Evolutionary conservation across 176 grass and related monocot species (phyloP).

Genomic region (Bonia amplexicaulis): DNA sequence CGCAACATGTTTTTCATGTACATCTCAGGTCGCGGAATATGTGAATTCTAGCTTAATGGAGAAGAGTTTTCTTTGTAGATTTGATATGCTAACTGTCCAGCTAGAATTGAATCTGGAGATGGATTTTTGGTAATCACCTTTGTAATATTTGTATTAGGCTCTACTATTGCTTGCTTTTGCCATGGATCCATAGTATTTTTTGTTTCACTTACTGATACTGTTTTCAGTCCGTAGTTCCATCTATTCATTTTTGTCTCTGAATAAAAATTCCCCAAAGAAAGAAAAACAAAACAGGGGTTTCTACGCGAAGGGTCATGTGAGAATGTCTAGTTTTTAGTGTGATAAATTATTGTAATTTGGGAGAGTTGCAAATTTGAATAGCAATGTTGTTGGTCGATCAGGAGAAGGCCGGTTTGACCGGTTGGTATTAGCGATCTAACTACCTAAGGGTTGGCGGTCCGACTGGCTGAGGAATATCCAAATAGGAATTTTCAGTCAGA

Average conservation of each 20-base stretch:
- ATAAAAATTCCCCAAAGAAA: neutral
- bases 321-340: too few relatives aligned
- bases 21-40: neutral
- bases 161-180: constrained; percentile 1
- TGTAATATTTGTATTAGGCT: constrained; percentile 35
- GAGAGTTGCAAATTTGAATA: too few relatives aligned
- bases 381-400: too few relatives aligned
- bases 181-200: neutral
- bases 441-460: too few relatives aligned
- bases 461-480: too few relatives aligned
- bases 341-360: too few relatives aligned
- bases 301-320: neutral
- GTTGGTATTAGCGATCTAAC: too few relatives aligned
- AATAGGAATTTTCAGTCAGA: too few relatives aligned
- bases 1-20: neutral
- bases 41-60: constrained; percentile 7
- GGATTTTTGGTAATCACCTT: neutral
- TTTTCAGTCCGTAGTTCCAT: neutral
- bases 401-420: too few relatives aligned
- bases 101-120: constrained; percentile 6
- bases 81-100: neutral
- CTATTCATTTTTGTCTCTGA: neutral
- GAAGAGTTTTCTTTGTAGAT: neutral
- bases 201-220: neutral
- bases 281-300: neutral